Evolutionary conservation across 2,329 filamentous ascomycete species (phyloP).

Genomic region (Dactylellina parvicollis): DNA sequence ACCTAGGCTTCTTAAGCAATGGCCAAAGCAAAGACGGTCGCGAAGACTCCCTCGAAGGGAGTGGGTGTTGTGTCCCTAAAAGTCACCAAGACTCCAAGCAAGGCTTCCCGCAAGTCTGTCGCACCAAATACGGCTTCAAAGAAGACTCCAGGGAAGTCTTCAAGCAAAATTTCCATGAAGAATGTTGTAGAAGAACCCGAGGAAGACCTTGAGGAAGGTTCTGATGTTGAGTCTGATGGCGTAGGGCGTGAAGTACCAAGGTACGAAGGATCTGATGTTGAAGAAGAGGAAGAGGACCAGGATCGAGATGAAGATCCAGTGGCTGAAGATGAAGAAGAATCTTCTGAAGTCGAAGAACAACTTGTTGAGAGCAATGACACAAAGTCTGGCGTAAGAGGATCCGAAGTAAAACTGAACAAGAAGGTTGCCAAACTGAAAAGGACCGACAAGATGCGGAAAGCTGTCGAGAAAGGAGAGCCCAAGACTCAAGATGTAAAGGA

Average conservation of each 20-base stretch:
- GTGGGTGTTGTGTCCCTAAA: too few species aligned
- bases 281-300: background rate
- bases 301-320: background rate
- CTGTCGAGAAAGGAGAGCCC: background rate
- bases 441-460: background rate
- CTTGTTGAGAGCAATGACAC: background rate
- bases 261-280: background rate
- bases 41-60: background rate
- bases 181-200: background rate
- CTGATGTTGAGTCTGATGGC: background rate
- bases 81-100: background rate
- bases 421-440: too few species aligned
- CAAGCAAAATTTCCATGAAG: background rate
- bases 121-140: background rate
- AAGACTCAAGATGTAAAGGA: background rate
- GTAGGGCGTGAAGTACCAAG: too few species aligned
- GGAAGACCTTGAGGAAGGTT: background rate
- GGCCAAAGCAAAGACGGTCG: background rate
- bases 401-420: too few species aligned
- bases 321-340: background rate
- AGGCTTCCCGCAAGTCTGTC: background rate
- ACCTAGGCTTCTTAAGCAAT: too few species aligned
- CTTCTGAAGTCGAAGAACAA: background rate
- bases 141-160: constrained; percentile 5
- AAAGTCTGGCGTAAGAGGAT: too few species aligned